Percentiles rank a stretch among this genome's conserved stretches.
These are phyloP conservation scores for Pseudozyma thailandica DNA, from an alignment of 1,284 basidiomycete genomes.

Conservation along the genomic window DNA sequence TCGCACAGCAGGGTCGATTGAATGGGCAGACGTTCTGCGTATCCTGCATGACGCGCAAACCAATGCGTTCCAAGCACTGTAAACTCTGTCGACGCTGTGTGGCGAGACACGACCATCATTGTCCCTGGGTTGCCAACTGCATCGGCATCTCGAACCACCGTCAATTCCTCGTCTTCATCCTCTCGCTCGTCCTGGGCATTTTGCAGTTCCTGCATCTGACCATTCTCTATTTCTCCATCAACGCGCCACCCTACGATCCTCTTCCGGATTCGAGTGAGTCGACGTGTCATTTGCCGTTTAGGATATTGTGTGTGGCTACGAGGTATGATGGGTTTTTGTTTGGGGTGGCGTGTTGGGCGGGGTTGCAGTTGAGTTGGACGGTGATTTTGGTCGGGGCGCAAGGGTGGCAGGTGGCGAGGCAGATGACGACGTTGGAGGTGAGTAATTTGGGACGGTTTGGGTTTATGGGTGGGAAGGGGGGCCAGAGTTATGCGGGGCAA, in stretches of 20 bases:
- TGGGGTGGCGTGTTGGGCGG: slow-evolving; percentile 82
- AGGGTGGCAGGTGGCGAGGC: slow-evolving; percentile 87
- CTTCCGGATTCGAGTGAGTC: slow-evolving; percentile 51
- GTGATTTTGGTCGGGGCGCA: slow-evolving; percentile 84
- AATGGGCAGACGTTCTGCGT: slow-evolving; percentile 98
- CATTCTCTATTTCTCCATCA: slow-evolving; percentile 70
- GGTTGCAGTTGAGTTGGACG: slow-evolving; percentile 93
- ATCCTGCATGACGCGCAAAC: slow-evolving; percentile 90
- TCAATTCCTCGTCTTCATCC: slow-evolving; percentile 90
- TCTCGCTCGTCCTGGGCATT: slow-evolving; percentile 83
- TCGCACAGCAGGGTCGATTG: slow-evolving; percentile 84
- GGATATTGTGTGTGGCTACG: slow-evolving; percentile 74
- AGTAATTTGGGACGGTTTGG: slow-evolving; percentile 93
- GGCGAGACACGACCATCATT: slow-evolving; percentile 76
- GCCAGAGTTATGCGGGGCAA: slow-evolving; percentile 73
- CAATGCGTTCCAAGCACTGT: slow-evolving; percentile 94
- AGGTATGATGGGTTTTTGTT: slow-evolving; percentile 83
- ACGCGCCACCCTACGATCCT: slow-evolving; percentile 47
- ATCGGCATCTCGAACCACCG: slow-evolving; percentile 93
- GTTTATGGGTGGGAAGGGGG: slow-evolving; percentile 91
- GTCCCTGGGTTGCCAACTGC: slow-evolving; percentile 99
- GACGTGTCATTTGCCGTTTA: slow-evolving; percentile 75
- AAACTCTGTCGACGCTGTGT: slow-evolving; percentile 89
- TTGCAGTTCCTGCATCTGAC: slow-evolving; percentile 82
- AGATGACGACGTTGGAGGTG: slow-evolving; percentile 97